A percentile compares a stretch with the other conserved stretches of the same genome.
Evolutionary conservation across 352 stramenopile species (phyloP).

Genomic region (Globisporangium perplexum): DNA sequence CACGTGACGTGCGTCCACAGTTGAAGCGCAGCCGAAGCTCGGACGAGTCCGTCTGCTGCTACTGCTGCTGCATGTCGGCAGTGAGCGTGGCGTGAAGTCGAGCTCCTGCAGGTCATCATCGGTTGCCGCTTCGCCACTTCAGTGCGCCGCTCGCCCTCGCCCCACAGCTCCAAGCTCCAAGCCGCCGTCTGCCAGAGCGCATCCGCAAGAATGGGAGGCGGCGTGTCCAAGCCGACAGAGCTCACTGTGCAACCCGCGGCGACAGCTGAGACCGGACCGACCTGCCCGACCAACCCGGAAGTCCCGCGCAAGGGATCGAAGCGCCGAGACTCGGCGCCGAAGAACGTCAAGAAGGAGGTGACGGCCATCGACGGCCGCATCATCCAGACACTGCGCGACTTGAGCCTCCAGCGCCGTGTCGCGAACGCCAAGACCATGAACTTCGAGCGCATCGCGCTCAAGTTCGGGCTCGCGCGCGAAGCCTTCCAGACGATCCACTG

Average conservation of each 20-base stretch:
- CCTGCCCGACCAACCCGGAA: neutral
- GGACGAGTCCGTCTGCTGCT: neutral
- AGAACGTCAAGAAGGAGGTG: constrained; percentile 21
- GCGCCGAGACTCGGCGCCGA: constrained; percentile 2
- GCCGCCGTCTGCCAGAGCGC: no score
- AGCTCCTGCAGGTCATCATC: neutral
- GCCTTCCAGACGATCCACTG: constrained; percentile 57
- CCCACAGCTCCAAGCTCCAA: no score
- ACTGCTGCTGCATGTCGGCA: constrained; percentile 5
- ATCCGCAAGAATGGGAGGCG: constrained; percentile 35
- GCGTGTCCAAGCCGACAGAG: constrained; percentile 17
- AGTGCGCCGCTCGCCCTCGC: no score
- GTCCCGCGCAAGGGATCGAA: neutral
- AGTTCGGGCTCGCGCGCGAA: constrained; percentile 56
- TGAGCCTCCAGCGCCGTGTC: constrained; percentile 49
- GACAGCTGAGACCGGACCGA: neutral
- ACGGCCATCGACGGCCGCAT: constrained; percentile 68
- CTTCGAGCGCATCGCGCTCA: constrained; percentile 76
- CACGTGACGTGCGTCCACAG: neutral
- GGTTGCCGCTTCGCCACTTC: no score
- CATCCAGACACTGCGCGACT: constrained; percentile 48
- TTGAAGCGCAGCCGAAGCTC: neutral
- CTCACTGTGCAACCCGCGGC: constrained; percentile 1
- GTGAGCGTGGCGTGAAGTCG: neutral
- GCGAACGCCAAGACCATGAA: constrained; percentile 47